Conservation (phyloP, 352 stramenopile genomes). For the Phytophthora megakarya region DNA sequence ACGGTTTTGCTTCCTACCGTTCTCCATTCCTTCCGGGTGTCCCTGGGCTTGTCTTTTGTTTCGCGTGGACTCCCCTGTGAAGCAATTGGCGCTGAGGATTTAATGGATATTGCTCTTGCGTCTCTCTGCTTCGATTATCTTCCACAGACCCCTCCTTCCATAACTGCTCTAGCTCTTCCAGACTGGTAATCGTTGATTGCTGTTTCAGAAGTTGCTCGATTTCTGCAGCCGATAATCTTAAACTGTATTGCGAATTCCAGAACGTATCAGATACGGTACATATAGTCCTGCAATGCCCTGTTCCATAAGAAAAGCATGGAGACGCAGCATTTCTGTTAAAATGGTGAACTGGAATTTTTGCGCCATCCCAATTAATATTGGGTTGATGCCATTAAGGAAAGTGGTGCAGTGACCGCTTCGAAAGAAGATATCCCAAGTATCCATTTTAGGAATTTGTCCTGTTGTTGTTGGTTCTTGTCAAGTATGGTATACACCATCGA, state of each 20-base stretch:
- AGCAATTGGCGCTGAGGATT: no score
- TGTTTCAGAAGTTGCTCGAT: no score
- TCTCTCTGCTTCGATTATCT: no score
- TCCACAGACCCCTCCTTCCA: no score
- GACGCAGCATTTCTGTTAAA: background rate
- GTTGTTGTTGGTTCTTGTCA: constrained; percentile 5
- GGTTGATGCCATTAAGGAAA: background rate
- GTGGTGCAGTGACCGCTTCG: background rate
- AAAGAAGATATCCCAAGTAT: constrained; percentile 7
- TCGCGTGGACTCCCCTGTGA: no score
- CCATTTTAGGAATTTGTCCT: background rate
- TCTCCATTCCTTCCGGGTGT: no score
- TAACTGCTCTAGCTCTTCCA: no score
- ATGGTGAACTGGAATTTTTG: constrained; percentile 8
- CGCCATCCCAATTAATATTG: constrained; percentile 3
- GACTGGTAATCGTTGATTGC: background rate
- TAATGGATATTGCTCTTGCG: no score
- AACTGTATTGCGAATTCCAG: background rate
- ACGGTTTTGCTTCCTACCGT: no score
- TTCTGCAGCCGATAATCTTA: background rate
- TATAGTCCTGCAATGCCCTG: background rate
- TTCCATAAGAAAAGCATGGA: background rate
- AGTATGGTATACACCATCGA: background rate
- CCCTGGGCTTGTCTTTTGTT: no score
- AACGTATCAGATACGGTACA: background rate